Base-by-base conservation (phyloP, 805 yeast genomes). In the Torulaspora delbrueckii region DNA sequence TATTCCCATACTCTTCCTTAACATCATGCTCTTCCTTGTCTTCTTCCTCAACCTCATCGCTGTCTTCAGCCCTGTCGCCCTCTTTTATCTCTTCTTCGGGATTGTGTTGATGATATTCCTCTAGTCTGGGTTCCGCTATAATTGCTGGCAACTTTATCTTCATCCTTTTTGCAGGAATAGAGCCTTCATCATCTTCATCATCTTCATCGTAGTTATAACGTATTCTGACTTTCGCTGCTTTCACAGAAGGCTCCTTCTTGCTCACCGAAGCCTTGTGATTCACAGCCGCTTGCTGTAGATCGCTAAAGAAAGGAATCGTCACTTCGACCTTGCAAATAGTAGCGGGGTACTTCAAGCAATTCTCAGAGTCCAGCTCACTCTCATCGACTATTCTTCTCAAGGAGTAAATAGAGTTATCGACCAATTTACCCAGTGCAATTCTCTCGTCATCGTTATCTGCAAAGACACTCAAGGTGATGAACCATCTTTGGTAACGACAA, bases 331-430 rank as follows among this genome's bases (percentile, higher is more conserved):
- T 62, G 1, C 54, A 56, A 12, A 84, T 70, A 22, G 46, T 58
- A 0, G 76, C 73, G 0, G 87, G 86, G 53, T 72, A 80, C 9
- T 77, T 32, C 1, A 83, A 84, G 14, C 58, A 54, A 13, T 46
- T 46, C 4, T 34, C 31, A 13, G 34, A n/a, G 13, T 42, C 45
- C 26, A 35, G n/a, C 33, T 48, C 48, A 24, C 67, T 72, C 4
- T 60, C 70, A 24, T 68, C 70, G 6, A 64, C 71, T 4, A 83
- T 79, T 38, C 69, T 68, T 28, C 75, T 60, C 10, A 79, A 74
- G 25, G 69, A 76, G 63, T 71, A 84, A 4, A 79, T 70, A 0
- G 82, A 68, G 27, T 77, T 77, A 3, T 79, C 86, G 2, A 73
- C 73, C 10, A 82, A 67, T 47, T 76, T 74, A 2, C 90, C 91